Conservation (phyloP, 768 basidiomycete genomes). For the Pisolithus tinctorius region DNA sequence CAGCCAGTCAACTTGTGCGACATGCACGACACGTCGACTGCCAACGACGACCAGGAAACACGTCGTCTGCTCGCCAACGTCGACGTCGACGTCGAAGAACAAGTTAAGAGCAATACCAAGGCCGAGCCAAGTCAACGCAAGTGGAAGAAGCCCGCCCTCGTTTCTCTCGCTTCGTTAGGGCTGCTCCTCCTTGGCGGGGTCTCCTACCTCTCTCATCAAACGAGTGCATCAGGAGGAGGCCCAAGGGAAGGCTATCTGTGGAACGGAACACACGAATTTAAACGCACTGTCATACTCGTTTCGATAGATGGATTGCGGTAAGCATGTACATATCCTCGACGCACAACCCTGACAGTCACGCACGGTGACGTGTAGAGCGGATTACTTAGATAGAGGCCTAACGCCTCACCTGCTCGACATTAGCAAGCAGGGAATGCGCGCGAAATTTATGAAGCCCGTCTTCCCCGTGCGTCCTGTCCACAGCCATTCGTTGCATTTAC, state of each 20-base stretch:
- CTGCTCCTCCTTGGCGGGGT: slow-evolving; percentile 8
- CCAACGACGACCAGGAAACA: slow-evolving; percentile 20
- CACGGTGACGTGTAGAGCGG: slow-evolving; percentile 45
- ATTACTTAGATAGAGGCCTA: slow-evolving; percentile 79
- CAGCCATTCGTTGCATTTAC: background rate
- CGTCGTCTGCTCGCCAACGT: slow-evolving; percentile 15
- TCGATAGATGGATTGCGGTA: slow-evolving; percentile 84
- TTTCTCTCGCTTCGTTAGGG: slow-evolving; percentile 8
- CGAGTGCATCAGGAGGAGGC: background rate
- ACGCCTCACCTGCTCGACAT: slow-evolving; percentile 80
- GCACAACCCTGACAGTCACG: slow-evolving; percentile 1
- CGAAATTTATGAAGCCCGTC: slow-evolving; percentile 81
- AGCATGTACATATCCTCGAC: slow-evolving; percentile 9
- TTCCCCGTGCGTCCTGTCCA: slow-evolving; percentile 59
- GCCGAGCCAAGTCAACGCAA: background rate
- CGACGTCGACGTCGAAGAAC: slow-evolving; percentile 4
- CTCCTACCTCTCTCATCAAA: slow-evolving; percentile 4
- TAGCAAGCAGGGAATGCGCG: slow-evolving; percentile 76
- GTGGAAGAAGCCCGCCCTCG: slow-evolving; percentile 9
- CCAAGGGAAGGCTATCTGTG: slow-evolving; percentile 38
- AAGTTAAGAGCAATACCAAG: background rate
- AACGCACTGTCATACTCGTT: slow-evolving; percentile 73
- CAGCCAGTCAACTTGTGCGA: background rate
- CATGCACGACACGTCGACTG: background rate
- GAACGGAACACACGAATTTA: slow-evolving; percentile 82